Base-by-base conservation (phyloP, 176 grass and related monocot genomes). In the Rhipidocladum racemiflorum region DNA sequence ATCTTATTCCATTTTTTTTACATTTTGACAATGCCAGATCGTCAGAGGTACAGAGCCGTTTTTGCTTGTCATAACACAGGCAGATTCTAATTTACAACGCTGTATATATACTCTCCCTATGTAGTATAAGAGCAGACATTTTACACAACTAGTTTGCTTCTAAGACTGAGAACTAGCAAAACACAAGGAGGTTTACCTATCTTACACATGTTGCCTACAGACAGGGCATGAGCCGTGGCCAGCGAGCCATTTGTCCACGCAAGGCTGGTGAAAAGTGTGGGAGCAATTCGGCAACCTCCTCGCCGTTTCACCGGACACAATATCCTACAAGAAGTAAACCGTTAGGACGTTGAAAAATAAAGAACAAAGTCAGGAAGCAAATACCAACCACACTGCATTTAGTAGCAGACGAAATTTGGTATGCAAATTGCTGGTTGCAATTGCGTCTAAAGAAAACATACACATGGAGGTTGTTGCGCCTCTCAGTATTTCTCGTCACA, bases 181-280 rank as follows among this genome's bases (percentile, higher is more conserved):
- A 46, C 12, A 5, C 39, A 50, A 0, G 13, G 24, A 17, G 6
- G 8, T 61, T 23, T 57, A 70, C 79, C 28, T 74, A n/a, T 38
- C 17, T 78, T 86, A 87, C 70, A 93, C 91, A 77, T 82, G 50
- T 53, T 97, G 94, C 77, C 94, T 82, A 64, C 93, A 97, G 12
- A 97, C 91, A 62, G 93, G 93, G 82, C 93, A 97, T 24, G 93
- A 91, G 1, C 88, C 88, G 43, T 85, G 91, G 29, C 77, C 81
- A 63, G 64, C 64, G 18, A 97, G 91, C 94, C 94, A 97, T 85
- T 87, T 93, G 77, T 97, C 94, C 70, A 97, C 88, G 56, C 94
- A 97, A 21, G 38, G 70, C 88, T 85, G 79, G 75, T 97, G 93
- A 18, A 97, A 97, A 38, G 66, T 92, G 81, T 97, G 93, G 5